Base-by-base conservation (phyloP, 495 filamentous ascomycete genomes). In the Xylaria castorea region DNA sequence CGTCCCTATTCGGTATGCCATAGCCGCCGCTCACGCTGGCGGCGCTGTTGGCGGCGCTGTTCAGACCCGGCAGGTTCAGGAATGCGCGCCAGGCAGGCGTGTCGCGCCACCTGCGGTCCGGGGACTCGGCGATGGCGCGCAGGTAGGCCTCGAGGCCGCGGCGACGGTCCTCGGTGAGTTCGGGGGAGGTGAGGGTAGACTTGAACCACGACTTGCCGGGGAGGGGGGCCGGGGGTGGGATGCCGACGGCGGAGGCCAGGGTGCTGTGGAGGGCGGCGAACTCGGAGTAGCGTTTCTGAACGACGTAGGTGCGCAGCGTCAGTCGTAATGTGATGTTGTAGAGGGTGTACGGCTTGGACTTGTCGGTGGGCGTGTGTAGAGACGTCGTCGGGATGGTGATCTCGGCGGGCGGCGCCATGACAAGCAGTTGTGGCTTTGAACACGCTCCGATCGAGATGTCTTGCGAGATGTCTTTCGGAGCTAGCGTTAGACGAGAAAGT, bases 271-370 rank as follows among this genome's bases (percentile, higher is more conserved):
- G 91, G 71, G 88, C 80, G 60, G 86, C 83, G 83, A 99, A 98
- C 80, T 98, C 97, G 68, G 91, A 95, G 88, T 98, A 99, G 76
- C 96, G 94, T 83, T 98, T 98, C 73, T 91, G 90, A 72, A 97
- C 86, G 77, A 91, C 92, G 79, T 94, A 93, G 66, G 93, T 94
- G 71, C 94, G 92, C 66, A 99, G 90, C 11, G 96, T 94, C 5
- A 95, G 90, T 71, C 93, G 91, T 75, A 98, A 86, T 44, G 90
- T 91, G 80, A 98, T 94, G 85, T 96, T 93, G 87, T 98, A 99
- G 82, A 93, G 83, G 1, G 96, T 98, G 85, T 92, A 93, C 1
- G 93, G 90, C 75, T 95, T 96, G 36, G 86, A 81, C 42, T 83
- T 85, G 57, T 85, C 83, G 67, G 79, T 5, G 0, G 82, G 78